Evolutionary conservation across 495 filamentous ascomycete genomes (phyloP).

Genomic region (Neurospora sp.): DNA sequence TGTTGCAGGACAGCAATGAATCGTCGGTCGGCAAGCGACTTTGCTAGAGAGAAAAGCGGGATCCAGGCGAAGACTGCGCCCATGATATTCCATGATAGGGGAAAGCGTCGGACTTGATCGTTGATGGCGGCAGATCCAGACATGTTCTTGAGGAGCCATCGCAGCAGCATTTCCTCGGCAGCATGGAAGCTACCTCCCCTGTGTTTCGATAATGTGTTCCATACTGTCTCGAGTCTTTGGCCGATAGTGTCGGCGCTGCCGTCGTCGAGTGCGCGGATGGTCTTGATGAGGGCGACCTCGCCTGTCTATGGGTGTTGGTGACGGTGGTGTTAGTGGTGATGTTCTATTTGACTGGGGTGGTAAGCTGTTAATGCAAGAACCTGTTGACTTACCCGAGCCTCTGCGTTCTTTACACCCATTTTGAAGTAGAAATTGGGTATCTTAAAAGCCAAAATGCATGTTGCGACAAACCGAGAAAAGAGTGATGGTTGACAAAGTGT

Average conservation of each 20-base stretch:
- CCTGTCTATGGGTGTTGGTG: conserved; percentile 5
- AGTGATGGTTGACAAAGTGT: not conserved
- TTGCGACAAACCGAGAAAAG: not conserved
- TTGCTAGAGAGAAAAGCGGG: conserved; percentile 33
- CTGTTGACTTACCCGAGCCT: not conserved
- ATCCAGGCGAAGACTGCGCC: conserved; percentile 29
- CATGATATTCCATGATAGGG: conserved; percentile 33
- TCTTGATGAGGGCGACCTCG: conserved; percentile 16
- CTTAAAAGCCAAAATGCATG: not conserved
- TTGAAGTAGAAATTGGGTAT: not conserved
- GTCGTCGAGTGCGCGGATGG: conserved; percentile 28
- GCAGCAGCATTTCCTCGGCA: conserved; percentile 36
- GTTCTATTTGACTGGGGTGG: not conserved
- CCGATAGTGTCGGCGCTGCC: conserved; percentile 23
- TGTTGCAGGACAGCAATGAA: conserved; percentile 32
- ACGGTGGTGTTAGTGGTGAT: not conserved
- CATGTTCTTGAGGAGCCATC: conserved; percentile 41
- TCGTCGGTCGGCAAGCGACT: conserved; percentile 32
- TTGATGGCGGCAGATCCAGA: conserved; percentile 26
- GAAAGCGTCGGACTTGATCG: conserved; percentile 35
- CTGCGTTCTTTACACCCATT: not conserved
- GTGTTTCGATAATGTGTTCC: conserved; percentile 21
- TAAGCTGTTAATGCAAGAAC: not conserved
- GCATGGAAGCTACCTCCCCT: conserved; percentile 28
- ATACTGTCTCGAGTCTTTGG: conserved; percentile 30